Base-by-base conservation (phyloP, 108 stramenopile species). In the Craspedostauros australis region DNA sequence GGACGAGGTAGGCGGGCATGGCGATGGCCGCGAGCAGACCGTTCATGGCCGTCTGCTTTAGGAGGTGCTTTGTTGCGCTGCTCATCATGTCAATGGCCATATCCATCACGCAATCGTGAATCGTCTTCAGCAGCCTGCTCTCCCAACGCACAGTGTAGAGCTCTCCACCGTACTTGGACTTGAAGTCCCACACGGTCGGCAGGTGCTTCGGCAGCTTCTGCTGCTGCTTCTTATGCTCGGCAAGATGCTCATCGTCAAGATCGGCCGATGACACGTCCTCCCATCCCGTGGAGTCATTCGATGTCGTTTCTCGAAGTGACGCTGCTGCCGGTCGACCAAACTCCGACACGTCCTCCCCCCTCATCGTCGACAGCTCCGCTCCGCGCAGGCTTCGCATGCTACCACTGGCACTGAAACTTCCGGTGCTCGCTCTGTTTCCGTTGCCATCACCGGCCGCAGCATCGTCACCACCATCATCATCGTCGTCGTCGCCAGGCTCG, bases 91-190 rank as follows among this genome's bases (percentile, higher is more conserved):
- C 89, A 34, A 84, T 66, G 25, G 83, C 83, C 39, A 86, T 58
- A 46, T 86, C 84, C 9, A 66, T 68, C 3, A 91, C 84, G 39
- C 76, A 78, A 43, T 91, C 84, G 44, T 80, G 82, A 16, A 91
- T 55, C 46, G 82, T 78, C 54, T 70, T 68, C n/a, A 91, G 53
- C 20, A 91, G 62, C 12, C 73, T 61, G 42, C 80, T 82, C 55
- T 91, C 89, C 82, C 82, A 91, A 53, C 64, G 59, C 0, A 91
- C 89, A 15, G 84, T 86, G 52, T 86, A 86, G 30, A 84, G 62
- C 48, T 91, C 85, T 7, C 89, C 89, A 16, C 85, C 89, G 61
- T 84, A 91, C 4, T 57, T 68, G 5, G 72, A 61, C 45, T 71
- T 62, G 50, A 77, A 91, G 41, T 86, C 84, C 89, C 89, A 91